Base-by-base conservation (phyloP, 2,329 filamentous ascomycete genomes). In the Dothideomycetes sp. region DNA sequence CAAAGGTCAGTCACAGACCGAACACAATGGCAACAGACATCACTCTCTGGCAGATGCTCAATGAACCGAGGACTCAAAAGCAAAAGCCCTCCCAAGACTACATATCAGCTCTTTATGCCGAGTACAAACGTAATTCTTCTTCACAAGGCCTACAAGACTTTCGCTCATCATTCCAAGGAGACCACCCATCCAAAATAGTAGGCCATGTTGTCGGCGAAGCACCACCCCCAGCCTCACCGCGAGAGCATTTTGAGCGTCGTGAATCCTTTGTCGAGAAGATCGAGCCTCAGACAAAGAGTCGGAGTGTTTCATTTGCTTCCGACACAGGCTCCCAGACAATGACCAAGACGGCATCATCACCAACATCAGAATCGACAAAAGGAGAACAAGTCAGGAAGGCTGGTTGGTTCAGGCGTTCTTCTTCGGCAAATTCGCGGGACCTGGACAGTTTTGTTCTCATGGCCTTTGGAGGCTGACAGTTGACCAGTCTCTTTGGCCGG, bases 381-480 rank as follows among this genome's bases (percentile, higher is more conserved):
- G 19, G 15, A 22, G 18, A 30, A 15, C 25, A 38, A 10, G 18
- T 18, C 10, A 29, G 25, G 30, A 30, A 19, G 13, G 10, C 16
- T 6, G 23, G 35, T 28, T 38, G 25, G 35, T 38, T 18, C 25
- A 30, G 35, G 17, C 35, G 35, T n/a, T 13, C 35, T 10, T 13
- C 35, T 10, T 30, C 35, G 27, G 3, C 23, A 11, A 23, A 15
- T 17, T 13, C 25, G 3, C 12, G 23, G 10, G 35, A 38, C n/a
- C 20, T 38, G 35, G 35, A 38, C 8, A 23, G 11, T 9, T 38
- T 38, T 11, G 30, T 38, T n/a, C 35, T 29, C 13, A 38, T 38
- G 35, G 25, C 35, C 6, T 38, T 38, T 17, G 24, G n/a, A n/a
- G n/a, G n/a, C n/a, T n/a, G n/a, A n/a, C n/a, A n/a, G n/a, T n/a